Percentiles rank a stretch among this genome's conserved stretches.
Evolutionary conservation across 352 stramenopile genomes (phyloP).

Genomic region (Globisporangium lucens): DNA sequence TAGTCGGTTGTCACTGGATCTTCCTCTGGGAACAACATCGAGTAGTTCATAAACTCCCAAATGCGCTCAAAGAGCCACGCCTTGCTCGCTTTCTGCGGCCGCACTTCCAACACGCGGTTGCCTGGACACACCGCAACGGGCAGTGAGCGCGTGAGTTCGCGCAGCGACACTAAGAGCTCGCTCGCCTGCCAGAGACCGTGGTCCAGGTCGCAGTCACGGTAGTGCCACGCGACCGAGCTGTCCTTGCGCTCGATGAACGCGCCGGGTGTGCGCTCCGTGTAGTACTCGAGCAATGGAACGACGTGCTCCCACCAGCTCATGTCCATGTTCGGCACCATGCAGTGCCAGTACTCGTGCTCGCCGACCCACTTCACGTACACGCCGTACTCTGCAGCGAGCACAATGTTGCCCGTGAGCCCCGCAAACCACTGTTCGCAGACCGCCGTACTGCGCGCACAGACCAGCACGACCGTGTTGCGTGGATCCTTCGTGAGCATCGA

Average conservation of each 20-base stretch:
- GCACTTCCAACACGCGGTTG: slow-evolving; percentile 73
- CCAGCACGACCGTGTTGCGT: slow-evolving; percentile 74
- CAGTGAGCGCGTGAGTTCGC: slow-evolving; percentile 68
- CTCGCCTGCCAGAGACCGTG: slow-evolving; percentile 89
- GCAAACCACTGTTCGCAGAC: slow-evolving; percentile 83
- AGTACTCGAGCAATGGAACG: slow-evolving; percentile 74
- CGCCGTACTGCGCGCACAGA: slow-evolving; percentile 61
- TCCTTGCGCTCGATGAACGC: slow-evolving; percentile 85
- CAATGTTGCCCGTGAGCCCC: slow-evolving; percentile 53
- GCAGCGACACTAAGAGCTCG: slow-evolving; percentile 78
- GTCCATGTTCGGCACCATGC: slow-evolving; percentile 81
- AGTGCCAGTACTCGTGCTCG: slow-evolving; percentile 62
- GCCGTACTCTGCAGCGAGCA: slow-evolving; percentile 75
- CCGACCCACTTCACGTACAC: slow-evolving; percentile 79
- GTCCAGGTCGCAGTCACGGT: slow-evolving; percentile 85
- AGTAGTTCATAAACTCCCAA: slow-evolving; percentile 85
- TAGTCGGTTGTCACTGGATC: slow-evolving; percentile 60
- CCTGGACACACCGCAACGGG: slow-evolving; percentile 73
- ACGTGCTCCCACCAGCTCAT: slow-evolving; percentile 79
- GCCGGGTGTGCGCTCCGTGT: slow-evolving; percentile 79
- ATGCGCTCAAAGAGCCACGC: slow-evolving; percentile 76
- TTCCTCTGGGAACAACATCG: slow-evolving; percentile 62
- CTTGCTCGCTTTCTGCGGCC: slow-evolving; percentile 80
- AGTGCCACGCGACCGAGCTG: slow-evolving; percentile 88
- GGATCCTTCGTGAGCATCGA: slow-evolving; percentile 75